Evolutionary conservation across 2,329 filamentous ascomycete species (phyloP).

Genomic region (Microthyrium microscopicum): DNA sequence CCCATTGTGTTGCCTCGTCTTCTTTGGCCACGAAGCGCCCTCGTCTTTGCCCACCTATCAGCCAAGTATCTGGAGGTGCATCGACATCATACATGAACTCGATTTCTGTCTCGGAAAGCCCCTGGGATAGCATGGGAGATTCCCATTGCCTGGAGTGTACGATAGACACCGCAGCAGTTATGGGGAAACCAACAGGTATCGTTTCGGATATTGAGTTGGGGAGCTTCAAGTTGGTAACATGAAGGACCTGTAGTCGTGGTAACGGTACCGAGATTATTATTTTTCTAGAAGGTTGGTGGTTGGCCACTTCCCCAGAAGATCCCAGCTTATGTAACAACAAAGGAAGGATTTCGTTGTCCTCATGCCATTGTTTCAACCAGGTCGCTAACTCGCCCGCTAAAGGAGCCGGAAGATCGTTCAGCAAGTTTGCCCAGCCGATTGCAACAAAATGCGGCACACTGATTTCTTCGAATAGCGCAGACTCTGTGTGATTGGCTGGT

Average conservation of each 20-base stretch:
- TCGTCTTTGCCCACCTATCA: constrained; percentile 66
- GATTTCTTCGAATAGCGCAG: constrained; percentile 36
- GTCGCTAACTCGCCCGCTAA: constrained; percentile 26
- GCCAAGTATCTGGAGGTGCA: constrained; percentile 59
- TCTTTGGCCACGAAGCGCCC: constrained; percentile 51
- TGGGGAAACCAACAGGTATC: constrained; percentile 41
- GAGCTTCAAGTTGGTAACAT: constrained; percentile 51
- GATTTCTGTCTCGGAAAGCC: constrained; percentile 29
- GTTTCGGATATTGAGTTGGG: constrained; percentile 25
- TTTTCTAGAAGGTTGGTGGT: constrained; percentile 32
- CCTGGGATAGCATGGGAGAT: constrained; percentile 15
- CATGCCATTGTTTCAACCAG: constrained; percentile 42
- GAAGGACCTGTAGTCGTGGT: constrained; percentile 64
- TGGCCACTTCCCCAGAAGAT: constrained; percentile 10
- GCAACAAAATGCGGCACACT: constrained; percentile 34
- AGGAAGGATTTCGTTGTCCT: constrained; percentile 21
- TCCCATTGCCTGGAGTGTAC: constrained; percentile 40
- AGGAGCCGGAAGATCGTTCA: constrained; percentile 32
- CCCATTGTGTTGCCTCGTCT: constrained; percentile 35
- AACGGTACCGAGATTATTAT: constrained; percentile 86
- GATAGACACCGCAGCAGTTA: constrained; percentile 44
- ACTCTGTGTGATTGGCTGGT: constrained; percentile 34
- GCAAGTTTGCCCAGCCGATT: constrained; percentile 35
- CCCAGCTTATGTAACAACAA: background rate
- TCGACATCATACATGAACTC: constrained; percentile 75